Base-by-base conservation (phyloP, 768 basidiomycete species). In the Mycena crocata region DNA sequence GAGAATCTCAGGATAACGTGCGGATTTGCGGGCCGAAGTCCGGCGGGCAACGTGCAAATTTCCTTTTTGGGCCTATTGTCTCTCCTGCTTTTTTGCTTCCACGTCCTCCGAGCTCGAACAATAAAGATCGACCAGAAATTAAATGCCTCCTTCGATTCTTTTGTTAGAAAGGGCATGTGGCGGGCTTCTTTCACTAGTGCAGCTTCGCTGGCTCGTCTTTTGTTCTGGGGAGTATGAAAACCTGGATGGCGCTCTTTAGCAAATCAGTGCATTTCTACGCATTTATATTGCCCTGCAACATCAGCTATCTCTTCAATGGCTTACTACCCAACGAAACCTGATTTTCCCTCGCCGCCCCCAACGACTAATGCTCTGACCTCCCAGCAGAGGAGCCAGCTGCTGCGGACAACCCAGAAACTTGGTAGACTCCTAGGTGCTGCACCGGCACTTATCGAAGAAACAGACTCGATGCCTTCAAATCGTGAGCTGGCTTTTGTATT, bases 341-440 rank as follows among this genome's bases (percentile, higher is more conserved):
- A 82, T 9, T 84, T 80, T 60, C 86, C 87, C 6, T 65, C 77
- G 6, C 85, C 85, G 19, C 89, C 89, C 5, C 87, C 88, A 0
- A 91, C 90, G 26, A 85, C 80, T 19, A 90, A 91, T 75, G 76
- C 81, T 21, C 74, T 89, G 54, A 84, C 86, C 9, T 67, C 81
- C 1, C 71, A 81, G 26, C 86, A 90, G 74, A 85, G 89, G n/a
- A 73, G 81, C 12, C 86, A 86, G 57, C 83, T 91, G 26, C 71
- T 88, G 32, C 86, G 88, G 31, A 84, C 85, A 28, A 84, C 87
- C 24, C 86, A 83, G 70, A 91, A 90, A 77, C 82, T 91, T 24
- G 84, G 84, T 24, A 84, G 86, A 48, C 75, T 91, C 14, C 77
- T 91, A 14, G 90, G 90, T 15, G 79, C 82, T 23, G 85, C 87